Base-by-base conservation (phyloP, 1,284 basidiomycete species). In the Leccinum pallidistipes region DNA sequence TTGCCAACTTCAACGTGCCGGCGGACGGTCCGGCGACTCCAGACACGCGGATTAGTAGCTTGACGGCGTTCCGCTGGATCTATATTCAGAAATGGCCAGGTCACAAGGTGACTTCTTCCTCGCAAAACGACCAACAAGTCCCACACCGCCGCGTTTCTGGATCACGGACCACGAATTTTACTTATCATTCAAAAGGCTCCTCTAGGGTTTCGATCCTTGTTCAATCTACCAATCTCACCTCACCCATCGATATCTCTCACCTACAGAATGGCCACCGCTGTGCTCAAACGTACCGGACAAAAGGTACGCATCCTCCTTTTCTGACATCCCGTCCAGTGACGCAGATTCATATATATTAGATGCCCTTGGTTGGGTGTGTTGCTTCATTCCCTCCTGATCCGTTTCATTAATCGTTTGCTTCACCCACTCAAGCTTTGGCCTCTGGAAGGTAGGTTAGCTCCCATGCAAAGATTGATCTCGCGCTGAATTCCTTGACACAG, bases 201-300 rank as follows among this genome's bases (percentile, higher is more conserved):
- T 40, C 18, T 7, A 43, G 16, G n/a, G 10, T 43, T 52, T 3
- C 31, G 11, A 27, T n/a, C 38, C 51, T 45, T 21, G 11, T 11
- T 45, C 27, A 7, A 29, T 29, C 18, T 45, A 0, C 18, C 6
- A 24, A 9, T 9, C 54, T 55, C 1, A 21, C 21, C 21, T 47
- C 14, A 47, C 53, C 18, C 40, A 57, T 47, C 54, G 10, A 53
- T 31, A 60, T 43, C 50, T 7, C 61, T 56, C 56, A 55, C 9
- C 24, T 55, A 31, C 55, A 62, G 59, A 59, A 86, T 86, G 83
- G 75, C 83, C 58, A 69, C 82, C 61, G 68, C 86, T 69, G 74
- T 77, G 34, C 76, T 89, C 71, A 84, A 85, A 75, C 78, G 84
- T 69, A 88, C 86, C 47, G 82, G 80, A 32, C 80, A 83, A 64